A percentile compares a stretch with the other conserved stretches of the same genome.
These are phyloP conservation scores for Kregervanrija delftensis DNA, from an alignment of 805 yeast species.

Conservation along the genomic window DNA sequence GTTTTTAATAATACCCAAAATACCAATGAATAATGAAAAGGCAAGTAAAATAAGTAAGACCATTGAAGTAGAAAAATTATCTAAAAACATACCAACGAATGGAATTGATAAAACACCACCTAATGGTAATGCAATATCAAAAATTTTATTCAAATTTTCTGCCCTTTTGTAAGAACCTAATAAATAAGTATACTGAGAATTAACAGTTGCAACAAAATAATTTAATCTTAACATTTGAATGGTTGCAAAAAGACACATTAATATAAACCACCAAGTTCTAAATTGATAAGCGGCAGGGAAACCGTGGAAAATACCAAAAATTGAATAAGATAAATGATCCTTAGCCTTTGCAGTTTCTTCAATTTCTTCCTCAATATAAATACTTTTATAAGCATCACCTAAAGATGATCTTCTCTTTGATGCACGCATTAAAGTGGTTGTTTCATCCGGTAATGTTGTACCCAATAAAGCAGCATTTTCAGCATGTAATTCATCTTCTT, in stretches of 20 bases:
- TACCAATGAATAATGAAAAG: slow-evolving; percentile 39
- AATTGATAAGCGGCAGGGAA: slow-evolving; percentile 42
- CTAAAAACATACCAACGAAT: slow-evolving; percentile 45
- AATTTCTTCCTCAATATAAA: slow-evolving; percentile 46
- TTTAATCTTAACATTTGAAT: slow-evolving; percentile 51
- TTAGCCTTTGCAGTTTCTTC: slow-evolving; percentile 23
- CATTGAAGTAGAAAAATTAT: slow-evolving; percentile 38
- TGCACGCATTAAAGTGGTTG: slow-evolving; percentile 11
- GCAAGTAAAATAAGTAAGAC: slow-evolving; percentile 35
- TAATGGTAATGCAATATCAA: slow-evolving; percentile 48
- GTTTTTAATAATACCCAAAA: slow-evolving; percentile 38
- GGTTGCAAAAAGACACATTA: slow-evolving; percentile 44
- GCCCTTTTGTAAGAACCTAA: slow-evolving; percentile 34
- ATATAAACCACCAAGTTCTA: slow-evolving; percentile 44
- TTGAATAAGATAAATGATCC: slow-evolving; percentile 30
- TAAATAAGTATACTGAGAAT: slow-evolving; percentile 45
- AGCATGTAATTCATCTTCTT: slow-evolving; percentile 19
- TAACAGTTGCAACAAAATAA: slow-evolving; percentile 52
- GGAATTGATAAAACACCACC: slow-evolving; percentile 53
- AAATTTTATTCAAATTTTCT: slow-evolving; percentile 36
- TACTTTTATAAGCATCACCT: slow-evolving; percentile 50
- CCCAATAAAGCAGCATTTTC: neutral
- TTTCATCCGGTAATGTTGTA: slow-evolving; percentile 5
- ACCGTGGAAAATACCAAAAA: slow-evolving; percentile 51
- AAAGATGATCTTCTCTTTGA: slow-evolving; percentile 42